phyloP scores from a whole-genome alignment of 2,329 filamentous ascomycete genomes.

The Alternaria sp. region DNA sequence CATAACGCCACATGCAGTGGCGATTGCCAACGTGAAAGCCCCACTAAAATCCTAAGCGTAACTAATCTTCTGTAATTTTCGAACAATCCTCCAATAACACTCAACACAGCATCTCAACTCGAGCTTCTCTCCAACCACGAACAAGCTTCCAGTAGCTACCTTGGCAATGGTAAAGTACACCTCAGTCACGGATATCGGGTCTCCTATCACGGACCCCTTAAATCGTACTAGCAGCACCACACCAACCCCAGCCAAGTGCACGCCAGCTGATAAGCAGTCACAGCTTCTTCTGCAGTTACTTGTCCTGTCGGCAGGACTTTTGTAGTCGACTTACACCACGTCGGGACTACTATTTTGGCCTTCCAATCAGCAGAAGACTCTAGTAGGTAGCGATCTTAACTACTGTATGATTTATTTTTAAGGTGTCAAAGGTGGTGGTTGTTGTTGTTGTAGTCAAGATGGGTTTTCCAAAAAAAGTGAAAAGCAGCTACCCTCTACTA shows the following conservation, averaged over 20 bases:
- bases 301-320: not conserved
- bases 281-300: conserved; percentile 13
- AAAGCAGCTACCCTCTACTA: too few species aligned
- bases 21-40: not conserved
- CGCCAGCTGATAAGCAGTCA: conserved; percentile 16
- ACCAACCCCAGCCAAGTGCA: conserved; percentile 12
- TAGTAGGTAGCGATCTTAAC: too few species aligned
- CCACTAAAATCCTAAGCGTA: not conserved
- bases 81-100: not conserved
- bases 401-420: too few species aligned
- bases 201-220: conserved; percentile 11
- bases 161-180: not conserved
- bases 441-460: too few species aligned
- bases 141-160: conserved; percentile 4
- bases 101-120: conserved; percentile 1
- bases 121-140: not conserved
- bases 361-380: too few species aligned
- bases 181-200: not conserved
- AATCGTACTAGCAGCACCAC: conserved; percentile 5
- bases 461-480: too few species aligned
- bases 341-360: too few species aligned
- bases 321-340: too few species aligned
- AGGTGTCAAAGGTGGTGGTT: too few species aligned
- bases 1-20: too few species aligned
- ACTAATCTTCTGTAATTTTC: not conserved